Evolutionary conservation across 495 filamentous ascomycete genomes (phyloP), one percentile per base, ranked within the genome.

Genomic region (Usnea hakonensis): DNA sequence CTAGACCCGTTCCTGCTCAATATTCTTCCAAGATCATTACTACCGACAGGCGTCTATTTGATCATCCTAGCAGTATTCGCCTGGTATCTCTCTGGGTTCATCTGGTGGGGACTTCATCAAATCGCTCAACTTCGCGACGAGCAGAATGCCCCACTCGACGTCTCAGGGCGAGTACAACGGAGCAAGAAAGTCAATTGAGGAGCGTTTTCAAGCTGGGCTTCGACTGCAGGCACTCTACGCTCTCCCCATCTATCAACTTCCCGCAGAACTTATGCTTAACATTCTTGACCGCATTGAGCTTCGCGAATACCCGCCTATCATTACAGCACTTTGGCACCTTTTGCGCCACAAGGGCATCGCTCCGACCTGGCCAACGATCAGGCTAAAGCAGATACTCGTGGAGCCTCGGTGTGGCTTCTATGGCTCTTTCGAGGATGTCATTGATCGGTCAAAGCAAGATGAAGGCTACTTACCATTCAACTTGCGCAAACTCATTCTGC

Each of bases 1-100:
- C 83, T 98, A 30, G 94, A 98, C 75, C 90, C 91, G 26, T 97
- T 84, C 64, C 50, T 91, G 41, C 74, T 83, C 65, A 90, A 90
- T 73, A 67, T 88, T 9, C 78, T 93, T 63, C 90, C 90, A 13
- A 76, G 79, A 55, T 90, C 87, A 23, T 73, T 94, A 23, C 68
- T 89, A 19, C 84, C 84, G 43, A 93, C 87, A 16, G 82, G 79
- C 35, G 71, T 68, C 30, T 90, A 85, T 72, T 76, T 89, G 55
- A 63, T 78, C 8, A 65, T 80, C 26, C 79, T 91, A 62, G 80
- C 81, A 13, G 65, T 79, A 48, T 57, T 77, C 28, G 80, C 82
- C 23, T 80, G 77, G 66, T 74, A 82, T 63, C 63, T 81, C 41
- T 76, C 73, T 1, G 64, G 66, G 21, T 75, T 38, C 62, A 68